Evolutionary conservation across 2,329 filamentous ascomycete species (phyloP), one percentile per base, ranked within the genome.

Genomic region (Fusarium duplospermum): DNA sequence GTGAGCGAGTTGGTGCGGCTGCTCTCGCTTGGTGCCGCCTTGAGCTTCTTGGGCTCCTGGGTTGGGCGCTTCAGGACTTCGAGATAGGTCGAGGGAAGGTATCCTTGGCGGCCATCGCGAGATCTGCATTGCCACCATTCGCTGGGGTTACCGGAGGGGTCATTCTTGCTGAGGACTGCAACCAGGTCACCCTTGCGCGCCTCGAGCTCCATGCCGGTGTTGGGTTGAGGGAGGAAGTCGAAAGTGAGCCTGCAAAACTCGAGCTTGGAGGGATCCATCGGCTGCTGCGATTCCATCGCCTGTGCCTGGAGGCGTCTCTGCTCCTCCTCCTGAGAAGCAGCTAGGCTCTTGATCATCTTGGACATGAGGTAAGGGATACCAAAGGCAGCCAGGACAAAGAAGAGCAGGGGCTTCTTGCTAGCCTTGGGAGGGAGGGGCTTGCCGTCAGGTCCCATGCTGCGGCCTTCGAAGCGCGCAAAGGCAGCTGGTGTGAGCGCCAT

Each of bases 61-160:
- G 85, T 86, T 0, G 89, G 87, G 60, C 88, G 85, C 77, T 87
- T 87, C 29, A 90, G 86, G 58, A 96, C 89, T 83, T 98, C 94
- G 31, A 99, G 89, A 80, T 98, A 99, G 1, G 95, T 95, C 1
- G 93, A 91, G 3, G 97, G 96, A 7, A 99, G 88, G 81, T 98
- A 99, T 9, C 96, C 96, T 78, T 98, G 92, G 29, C 94, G 89
- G 54, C 95, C 95, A 81, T 98, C 95, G 70, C 96, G 89, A 16
- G 96, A 93, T 64, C 96, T 90, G 84, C 97, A 99, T 75, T 93
- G 91, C 96, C 96, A 99, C 96, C 96, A 99, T 81, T 99, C 96
- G 62, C 93, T 96, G 6, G 94, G 91, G 77, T 96, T 95, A 50
- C 96, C 96, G 80, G 96, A 90, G 1, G 96, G 96, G 79, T 99